A percentile compares a stretch with the other conserved stretches of the same genome.
phyloP scores from a whole-genome alignment of 2,329 filamentous ascomycete species.

The Metarhizium album region DNA sequence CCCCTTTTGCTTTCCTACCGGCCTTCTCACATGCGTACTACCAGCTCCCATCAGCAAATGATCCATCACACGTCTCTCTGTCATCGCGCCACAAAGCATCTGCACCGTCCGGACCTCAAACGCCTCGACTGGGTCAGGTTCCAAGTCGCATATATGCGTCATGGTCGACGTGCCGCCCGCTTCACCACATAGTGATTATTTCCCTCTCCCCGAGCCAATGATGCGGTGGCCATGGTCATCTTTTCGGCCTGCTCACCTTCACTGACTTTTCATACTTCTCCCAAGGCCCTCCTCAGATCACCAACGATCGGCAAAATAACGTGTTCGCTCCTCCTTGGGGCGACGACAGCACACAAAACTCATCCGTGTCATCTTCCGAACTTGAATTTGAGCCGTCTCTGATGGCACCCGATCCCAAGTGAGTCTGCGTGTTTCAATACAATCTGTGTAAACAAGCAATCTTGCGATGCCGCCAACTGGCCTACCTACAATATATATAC shows the following conservation, averaged over 20 bases:
- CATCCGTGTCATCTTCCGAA: background rate
- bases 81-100: too few relatives aligned
- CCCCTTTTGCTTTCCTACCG: too few relatives aligned
- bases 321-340: background rate
- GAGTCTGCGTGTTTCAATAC: background rate
- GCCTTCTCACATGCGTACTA: too few relatives aligned
- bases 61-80: too few relatives aligned
- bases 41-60: too few relatives aligned
- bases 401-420: background rate
- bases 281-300: background rate
- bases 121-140: too few relatives aligned
- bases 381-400: background rate
- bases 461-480: background rate
- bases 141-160: too few relatives aligned
- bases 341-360: background rate
- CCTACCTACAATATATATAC: background rate
- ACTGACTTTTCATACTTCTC: background rate
- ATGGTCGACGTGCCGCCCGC: too few relatives aligned
- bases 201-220: too few relatives aligned
- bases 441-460: background rate
- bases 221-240: too few relatives aligned
- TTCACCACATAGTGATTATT: too few relatives aligned
- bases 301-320: background rate
- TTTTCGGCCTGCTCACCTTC: background rate
- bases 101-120: too few relatives aligned